Evolutionary conservation across 768 basidiomycete species (phyloP).

Genomic region (Chalciporus sphaerocephalus): DNA sequence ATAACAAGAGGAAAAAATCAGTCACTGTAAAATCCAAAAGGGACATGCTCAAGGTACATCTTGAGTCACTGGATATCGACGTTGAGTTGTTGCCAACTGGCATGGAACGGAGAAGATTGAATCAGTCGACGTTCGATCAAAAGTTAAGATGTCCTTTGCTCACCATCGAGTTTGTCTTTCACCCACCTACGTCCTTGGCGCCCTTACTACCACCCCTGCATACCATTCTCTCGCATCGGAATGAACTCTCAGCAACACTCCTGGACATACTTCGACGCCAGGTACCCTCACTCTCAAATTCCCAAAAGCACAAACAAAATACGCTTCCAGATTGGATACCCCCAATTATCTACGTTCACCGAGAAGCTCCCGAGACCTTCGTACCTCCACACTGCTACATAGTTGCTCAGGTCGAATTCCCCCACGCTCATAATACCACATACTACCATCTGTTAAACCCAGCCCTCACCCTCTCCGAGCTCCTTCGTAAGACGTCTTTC

Average conservation of each 20-base stretch:
- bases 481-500: constrained; percentile 61
- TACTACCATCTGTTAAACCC: constrained; percentile 58
- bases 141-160: constrained; percentile 72
- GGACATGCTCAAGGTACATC: constrained; percentile 62
- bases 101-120: constrained; percentile 73
- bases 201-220: constrained; percentile 38
- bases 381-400: constrained; percentile 58
- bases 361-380: constrained; percentile 55
- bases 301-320: constrained; percentile 45
- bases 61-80: constrained; percentile 64
- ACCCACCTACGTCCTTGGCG: constrained; percentile 48
- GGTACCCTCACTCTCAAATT: constrained; percentile 27
- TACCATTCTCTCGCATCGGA: constrained; percentile 61
- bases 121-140: constrained; percentile 80
- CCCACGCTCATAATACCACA: constrained; percentile 25
- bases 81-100: constrained; percentile 75
- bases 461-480: constrained; percentile 39
- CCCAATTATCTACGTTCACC: constrained; percentile 47
- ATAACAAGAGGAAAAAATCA: constrained; percentile 30
- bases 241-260: constrained; percentile 46
- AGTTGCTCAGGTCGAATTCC: constrained; percentile 37
- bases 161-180: constrained; percentile 70
- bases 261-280: constrained; percentile 46
- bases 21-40: constrained; percentile 46
- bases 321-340: constrained; percentile 52